Percentiles rank a stretch among this genome's conserved stretches.
Evolutionary conservation across 225 moss, liverwort and hornwort species (phyloP).

Genomic region (Pseudisothecium myosuroides): DNA sequence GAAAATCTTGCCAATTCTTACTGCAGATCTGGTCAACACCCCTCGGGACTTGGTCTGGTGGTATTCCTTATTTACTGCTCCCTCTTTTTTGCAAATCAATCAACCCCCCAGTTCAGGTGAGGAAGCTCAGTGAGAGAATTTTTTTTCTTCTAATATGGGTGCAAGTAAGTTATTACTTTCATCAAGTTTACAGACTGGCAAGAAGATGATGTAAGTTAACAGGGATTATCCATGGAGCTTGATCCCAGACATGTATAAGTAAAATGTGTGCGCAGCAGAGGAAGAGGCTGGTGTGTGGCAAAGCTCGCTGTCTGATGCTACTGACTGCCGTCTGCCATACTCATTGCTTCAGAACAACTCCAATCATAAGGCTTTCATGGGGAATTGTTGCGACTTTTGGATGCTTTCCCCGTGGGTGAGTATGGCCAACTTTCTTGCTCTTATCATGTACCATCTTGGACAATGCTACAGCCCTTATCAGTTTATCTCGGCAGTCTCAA

Average conservation of each 20-base stretch:
- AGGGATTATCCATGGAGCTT: background rate
- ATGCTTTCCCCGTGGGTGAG: background rate
- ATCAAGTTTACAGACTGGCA: background rate
- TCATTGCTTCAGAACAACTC: background rate
- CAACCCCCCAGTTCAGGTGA: background rate
- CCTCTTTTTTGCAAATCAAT: background rate
- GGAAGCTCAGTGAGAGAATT: background rate
- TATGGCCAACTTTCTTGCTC: background rate
- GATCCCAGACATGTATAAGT: background rate
- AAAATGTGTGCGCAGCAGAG: background rate
- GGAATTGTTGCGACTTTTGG: background rate
- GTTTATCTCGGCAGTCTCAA: background rate
- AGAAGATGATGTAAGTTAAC: background rate
- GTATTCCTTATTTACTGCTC: background rate
- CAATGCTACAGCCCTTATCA: slow-evolving; percentile 3
- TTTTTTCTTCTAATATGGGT: background rate
- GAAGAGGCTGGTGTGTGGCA: background rate
- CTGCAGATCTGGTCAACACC: background rate
- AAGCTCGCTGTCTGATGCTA: background rate
- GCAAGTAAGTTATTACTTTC: background rate
- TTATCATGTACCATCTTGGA: slow-evolving; percentile 12
- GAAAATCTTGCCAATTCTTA: background rate
- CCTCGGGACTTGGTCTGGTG: background rate
- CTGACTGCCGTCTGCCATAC: background rate
- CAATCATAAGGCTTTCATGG: background rate